Percentiles rank a stretch among this genome's conserved stretches.
Evolutionary conservation across 345 rosid genomes (phyloP).

Genomic region (Euclidium syriacum): DNA sequence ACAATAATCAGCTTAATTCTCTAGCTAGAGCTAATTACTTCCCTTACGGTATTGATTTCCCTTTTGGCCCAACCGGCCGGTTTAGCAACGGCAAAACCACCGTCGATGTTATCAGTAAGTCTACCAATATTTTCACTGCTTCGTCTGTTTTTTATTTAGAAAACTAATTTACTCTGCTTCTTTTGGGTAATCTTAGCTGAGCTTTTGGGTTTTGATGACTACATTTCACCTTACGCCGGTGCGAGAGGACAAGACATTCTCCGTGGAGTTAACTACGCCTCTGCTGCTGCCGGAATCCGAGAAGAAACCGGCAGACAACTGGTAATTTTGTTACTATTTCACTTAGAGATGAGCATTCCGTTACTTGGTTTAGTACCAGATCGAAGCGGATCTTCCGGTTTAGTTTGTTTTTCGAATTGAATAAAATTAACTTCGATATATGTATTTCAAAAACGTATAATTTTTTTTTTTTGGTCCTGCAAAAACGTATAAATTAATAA

Average conservation of each 20-base stretch:
- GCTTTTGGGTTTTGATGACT: constrained; percentile 54
- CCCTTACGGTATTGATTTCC: constrained; percentile 87
- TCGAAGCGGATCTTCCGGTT: too few species aligned
- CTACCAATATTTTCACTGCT: neutral
- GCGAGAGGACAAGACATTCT: constrained; percentile 54
- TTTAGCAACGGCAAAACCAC: constrained; percentile 77
- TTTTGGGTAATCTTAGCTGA: constrained; percentile 35
- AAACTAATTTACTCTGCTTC: constrained; percentile 5
- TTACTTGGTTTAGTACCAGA: too few species aligned
- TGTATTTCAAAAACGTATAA: too few species aligned
- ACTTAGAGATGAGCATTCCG: neutral
- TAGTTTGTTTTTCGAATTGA: too few species aligned
- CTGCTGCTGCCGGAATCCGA: constrained; percentile 86
- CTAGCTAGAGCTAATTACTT: constrained; percentile 73
- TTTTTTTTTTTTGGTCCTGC: too few species aligned
- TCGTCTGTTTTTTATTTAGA: neutral
- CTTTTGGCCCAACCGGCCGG: constrained; percentile 72
- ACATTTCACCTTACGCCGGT: constrained; percentile 49
- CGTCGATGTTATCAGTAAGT: constrained; percentile 63
- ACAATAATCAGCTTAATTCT: constrained; percentile 62
- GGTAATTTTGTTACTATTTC: constrained; percentile 26
- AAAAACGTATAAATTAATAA: too few species aligned
- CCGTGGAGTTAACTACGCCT: constrained; percentile 72
- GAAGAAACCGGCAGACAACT: constrained; percentile 79
- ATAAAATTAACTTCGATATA: too few species aligned